phyloP scores from a whole-genome alignment of 1,139 yeast genomes.

The Magnusiomyces suaveolens region DNA sequence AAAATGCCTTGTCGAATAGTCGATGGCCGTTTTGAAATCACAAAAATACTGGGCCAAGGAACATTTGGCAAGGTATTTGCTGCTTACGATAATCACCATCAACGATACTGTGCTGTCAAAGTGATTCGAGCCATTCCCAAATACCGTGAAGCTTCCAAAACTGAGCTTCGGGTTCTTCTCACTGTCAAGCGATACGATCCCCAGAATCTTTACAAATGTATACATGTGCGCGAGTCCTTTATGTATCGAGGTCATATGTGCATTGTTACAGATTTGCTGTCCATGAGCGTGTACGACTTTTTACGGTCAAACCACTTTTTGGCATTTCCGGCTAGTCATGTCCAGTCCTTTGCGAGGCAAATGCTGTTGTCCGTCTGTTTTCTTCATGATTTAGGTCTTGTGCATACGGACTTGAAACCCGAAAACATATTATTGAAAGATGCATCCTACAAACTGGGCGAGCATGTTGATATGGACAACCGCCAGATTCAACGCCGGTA shows the following conservation, averaged over 20 bases:
- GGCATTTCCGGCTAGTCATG: slow-evolving; percentile 72
- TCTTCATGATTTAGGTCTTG: slow-evolving; percentile 76
- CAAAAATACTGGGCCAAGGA: slow-evolving; percentile 70
- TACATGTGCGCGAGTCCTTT: slow-evolving; percentile 79
- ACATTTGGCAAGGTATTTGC: slow-evolving; percentile 90
- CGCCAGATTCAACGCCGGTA: slow-evolving; percentile 15
- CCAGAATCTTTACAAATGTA: slow-evolving; percentile 46
- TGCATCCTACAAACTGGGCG: slow-evolving; percentile 8
- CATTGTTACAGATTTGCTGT: slow-evolving; percentile 79
- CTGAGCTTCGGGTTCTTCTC: slow-evolving; percentile 60
- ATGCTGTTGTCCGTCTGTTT: slow-evolving; percentile 77
- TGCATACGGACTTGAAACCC: slow-evolving; percentile 93
- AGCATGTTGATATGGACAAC: slow-evolving; percentile 14
- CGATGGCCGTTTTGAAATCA: slow-evolving; percentile 38
- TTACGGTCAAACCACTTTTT: slow-evolving; percentile 57
- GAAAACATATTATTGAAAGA: slow-evolving; percentile 72
- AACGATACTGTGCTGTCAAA: slow-evolving; percentile 76
- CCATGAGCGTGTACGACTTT: slow-evolving; percentile 82
- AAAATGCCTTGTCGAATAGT: slow-evolving; percentile 30
- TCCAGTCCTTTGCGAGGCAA: slow-evolving; percentile 83
- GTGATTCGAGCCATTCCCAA: slow-evolving; percentile 51
- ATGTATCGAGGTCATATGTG: slow-evolving; percentile 93
- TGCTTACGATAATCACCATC: slow-evolving; percentile 39
- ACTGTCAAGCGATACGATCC: slow-evolving; percentile 64
- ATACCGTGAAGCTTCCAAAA: slow-evolving; percentile 38